Conservation (phyloP, 495 filamentous ascomycete genomes). For the Xylaria castorea region DNA sequence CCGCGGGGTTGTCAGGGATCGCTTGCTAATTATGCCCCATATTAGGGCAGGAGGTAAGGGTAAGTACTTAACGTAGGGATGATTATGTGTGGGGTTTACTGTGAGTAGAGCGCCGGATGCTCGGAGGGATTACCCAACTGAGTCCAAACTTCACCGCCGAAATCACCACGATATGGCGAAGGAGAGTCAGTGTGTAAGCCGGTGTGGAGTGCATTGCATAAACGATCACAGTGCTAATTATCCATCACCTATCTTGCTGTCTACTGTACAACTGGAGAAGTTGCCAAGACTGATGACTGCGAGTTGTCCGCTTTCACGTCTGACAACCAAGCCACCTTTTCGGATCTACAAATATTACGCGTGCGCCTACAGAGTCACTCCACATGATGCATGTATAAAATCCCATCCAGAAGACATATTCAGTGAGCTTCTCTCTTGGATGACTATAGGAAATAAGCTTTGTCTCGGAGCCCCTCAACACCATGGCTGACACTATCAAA, state of each 20-base stretch:
- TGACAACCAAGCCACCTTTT: not conserved
- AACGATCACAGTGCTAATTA: not conserved
- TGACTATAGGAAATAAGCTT: not conserved
- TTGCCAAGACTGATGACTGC: not conserved
- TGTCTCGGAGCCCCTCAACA: not conserved
- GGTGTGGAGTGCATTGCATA: not conserved
- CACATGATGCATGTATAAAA: not conserved
- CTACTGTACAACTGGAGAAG: not conserved
- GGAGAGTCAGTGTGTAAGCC: not conserved
- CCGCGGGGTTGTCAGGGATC: not conserved
- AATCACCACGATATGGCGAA: not conserved
- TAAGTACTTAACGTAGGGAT: not conserved
- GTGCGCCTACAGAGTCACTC: not conserved
- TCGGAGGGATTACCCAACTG: not conserved
- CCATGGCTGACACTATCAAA: not conserved
- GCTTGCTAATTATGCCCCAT: not conserved
- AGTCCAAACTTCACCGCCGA: conserved; percentile 2
- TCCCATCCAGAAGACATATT: not conserved
- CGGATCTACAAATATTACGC: not conserved
- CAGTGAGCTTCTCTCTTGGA: not conserved
- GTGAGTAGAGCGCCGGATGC: not conserved
- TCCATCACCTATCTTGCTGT: not conserved
- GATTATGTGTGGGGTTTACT: not conserved
- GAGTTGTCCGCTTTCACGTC: not conserved
- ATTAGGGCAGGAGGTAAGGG: not conserved